Percentiles rank a stretch among this genome's conserved stretches.
Evolutionary conservation across 2,329 filamentous ascomycete genomes (phyloP).

Genomic region (Fusarium sp.): DNA sequence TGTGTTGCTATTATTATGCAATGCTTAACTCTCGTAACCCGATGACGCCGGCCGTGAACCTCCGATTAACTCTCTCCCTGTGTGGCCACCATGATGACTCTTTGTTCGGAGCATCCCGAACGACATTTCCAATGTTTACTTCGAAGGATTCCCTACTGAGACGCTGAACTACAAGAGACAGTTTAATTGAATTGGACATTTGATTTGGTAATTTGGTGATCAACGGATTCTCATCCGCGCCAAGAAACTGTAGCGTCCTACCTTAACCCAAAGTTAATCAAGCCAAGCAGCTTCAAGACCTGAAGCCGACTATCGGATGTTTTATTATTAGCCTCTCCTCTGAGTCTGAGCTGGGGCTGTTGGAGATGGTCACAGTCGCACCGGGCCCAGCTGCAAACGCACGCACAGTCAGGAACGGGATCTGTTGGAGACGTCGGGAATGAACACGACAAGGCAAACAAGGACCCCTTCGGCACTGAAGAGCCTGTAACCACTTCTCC

Average conservation of each 20-base stretch:
- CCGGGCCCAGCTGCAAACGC: background rate
- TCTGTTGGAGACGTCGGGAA: conserved; percentile 28
- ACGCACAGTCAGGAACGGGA: conserved; percentile 26
- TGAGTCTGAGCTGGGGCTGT: background rate
- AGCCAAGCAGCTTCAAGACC: background rate
- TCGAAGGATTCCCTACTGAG: background rate
- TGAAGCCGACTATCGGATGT: conserved; percentile 26
- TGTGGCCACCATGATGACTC: conserved; percentile 11
- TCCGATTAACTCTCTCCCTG: background rate
- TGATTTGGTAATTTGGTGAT: background rate
- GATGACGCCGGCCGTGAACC: conserved; percentile 10
- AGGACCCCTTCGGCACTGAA: conserved; percentile 40
- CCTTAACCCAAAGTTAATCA: conserved; percentile 32
- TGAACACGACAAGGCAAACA: background rate
- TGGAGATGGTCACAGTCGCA: conserved; percentile 22
- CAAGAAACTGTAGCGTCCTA: conserved; percentile 23
- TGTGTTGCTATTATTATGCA: background rate
- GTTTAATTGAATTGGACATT: background rate
- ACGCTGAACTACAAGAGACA: background rate
- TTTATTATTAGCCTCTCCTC: conserved; percentile 18
- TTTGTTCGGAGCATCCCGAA: conserved; percentile 7
- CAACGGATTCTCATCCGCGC: background rate
- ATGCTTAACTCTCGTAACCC: conserved; percentile 11
- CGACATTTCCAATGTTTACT: background rate
- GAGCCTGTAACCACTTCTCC: conserved; percentile 22